phyloP scores from a whole-genome alignment of 805 yeast species.

The Wickerhamomyces rabaulensis region DNA sequence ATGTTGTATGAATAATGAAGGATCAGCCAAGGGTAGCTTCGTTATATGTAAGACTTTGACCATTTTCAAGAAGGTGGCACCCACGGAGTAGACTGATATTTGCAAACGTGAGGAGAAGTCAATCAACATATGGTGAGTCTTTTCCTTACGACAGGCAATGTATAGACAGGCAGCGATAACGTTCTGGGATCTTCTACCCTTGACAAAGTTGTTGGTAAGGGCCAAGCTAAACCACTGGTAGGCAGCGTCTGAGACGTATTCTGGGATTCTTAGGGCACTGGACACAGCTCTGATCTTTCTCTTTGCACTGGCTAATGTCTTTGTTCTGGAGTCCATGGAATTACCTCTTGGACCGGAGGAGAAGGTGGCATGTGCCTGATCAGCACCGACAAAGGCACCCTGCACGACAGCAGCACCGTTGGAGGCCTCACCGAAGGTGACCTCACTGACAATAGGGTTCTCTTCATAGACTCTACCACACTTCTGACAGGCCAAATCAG shows the following conservation, averaged over 20 bases:
- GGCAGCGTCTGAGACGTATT: constrained; percentile 80
- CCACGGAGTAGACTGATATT: constrained; percentile 88
- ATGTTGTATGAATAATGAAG: constrained; percentile 88
- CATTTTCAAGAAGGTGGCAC: constrained; percentile 91
- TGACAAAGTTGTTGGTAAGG: constrained; percentile 82
- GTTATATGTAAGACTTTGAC: constrained; percentile 80
- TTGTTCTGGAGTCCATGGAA: constrained; percentile 82
- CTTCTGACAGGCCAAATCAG: constrained; percentile 69
- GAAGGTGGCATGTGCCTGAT: constrained; percentile 69
- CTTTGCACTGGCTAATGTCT: constrained; percentile 81
- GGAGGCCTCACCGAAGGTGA: constrained; percentile 87
- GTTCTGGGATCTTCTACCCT: constrained; percentile 94
- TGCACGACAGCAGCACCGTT: constrained; percentile 95
- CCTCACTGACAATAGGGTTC: constrained; percentile 92
- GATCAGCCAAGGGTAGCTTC: constrained; percentile 84
- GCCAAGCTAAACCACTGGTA: constrained; percentile 87
- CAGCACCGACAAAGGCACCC: constrained; percentile 89
- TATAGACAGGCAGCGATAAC: constrained; percentile 94
- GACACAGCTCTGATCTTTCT: constrained; percentile 78
- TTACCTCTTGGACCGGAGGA: constrained; percentile 63
- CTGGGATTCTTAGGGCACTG: constrained; percentile 71
- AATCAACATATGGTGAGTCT: constrained; percentile 91
- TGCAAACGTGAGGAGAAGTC: constrained; percentile 89
- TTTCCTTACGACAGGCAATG: constrained; percentile 87
- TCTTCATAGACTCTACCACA: constrained; percentile 92